Percentiles rank a stretch among this genome's conserved stretches.
Conservation (phyloP, 2,329 filamentous ascomycete genomes). For the Emydomyces testavorans region DNA sequence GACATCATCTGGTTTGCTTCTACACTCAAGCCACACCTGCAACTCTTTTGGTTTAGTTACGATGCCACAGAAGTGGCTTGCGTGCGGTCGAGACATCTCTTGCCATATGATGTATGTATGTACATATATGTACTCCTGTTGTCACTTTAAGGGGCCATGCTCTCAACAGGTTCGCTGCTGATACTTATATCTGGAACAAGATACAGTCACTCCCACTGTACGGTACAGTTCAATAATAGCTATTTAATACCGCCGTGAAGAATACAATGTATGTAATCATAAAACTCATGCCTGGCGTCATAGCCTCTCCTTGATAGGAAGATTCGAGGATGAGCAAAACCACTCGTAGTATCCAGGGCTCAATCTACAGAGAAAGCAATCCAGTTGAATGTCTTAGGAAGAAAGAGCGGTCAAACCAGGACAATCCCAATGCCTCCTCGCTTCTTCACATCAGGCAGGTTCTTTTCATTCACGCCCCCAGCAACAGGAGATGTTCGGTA, state of each 20-base stretch:
- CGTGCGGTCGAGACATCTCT: too few species aligned
- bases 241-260: background rate
- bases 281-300: background rate
- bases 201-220: too few species aligned
- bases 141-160: too few species aligned
- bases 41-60: too few species aligned
- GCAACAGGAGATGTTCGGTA: conserved; percentile 77
- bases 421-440: conserved; percentile 85
- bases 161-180: background rate
- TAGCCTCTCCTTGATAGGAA: background rate
- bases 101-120: too few species aligned
- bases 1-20: too few species aligned
- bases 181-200: background rate
- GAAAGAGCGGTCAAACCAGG: conserved; percentile 46
- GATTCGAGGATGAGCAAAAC: background rate
- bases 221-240: too few species aligned
- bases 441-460: conserved; percentile 62
- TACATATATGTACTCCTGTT: too few species aligned
- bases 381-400: background rate
- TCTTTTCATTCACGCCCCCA: conserved; percentile 71
- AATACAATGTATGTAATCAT: background rate
- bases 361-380: background rate
- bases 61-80: too few species aligned
- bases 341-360: background rate
- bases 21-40: too few species aligned